Percentiles rank a stretch among this genome's conserved stretches.
These are phyloP conservation scores for Zoysia japonica DNA, from an alignment of 176 grass and related monocot genomes.

Conservation along the genomic window DNA sequence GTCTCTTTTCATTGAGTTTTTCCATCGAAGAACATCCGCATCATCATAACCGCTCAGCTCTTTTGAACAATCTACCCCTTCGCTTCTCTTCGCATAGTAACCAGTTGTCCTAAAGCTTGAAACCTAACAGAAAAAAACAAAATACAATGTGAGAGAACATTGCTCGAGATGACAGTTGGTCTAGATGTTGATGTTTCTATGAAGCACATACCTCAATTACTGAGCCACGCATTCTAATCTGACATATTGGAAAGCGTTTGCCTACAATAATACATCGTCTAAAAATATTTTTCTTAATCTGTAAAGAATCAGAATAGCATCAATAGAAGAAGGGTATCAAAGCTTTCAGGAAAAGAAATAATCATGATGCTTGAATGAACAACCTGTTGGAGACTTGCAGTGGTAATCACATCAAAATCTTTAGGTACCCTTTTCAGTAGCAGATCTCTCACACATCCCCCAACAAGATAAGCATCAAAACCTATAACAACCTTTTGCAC, in stretches of 20 bases:
- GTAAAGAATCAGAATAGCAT: slow-evolving; percentile 34
- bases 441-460: slow-evolving; percentile 91
- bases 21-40: slow-evolving; percentile 73
- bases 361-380: slow-evolving; percentile 22
- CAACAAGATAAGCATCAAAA: slow-evolving; percentile 88
- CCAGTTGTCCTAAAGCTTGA: slow-evolving; percentile 65
- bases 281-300: slow-evolving; percentile 58
- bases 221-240: slow-evolving; percentile 49
- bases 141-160: slow-evolving; percentile 5
- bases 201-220: slow-evolving; percentile 69
- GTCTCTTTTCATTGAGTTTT: slow-evolving; percentile 78
- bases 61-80: slow-evolving; percentile 33
- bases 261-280: slow-evolving; percentile 59
- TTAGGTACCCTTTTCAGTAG: slow-evolving; percentile 75
- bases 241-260: slow-evolving; percentile 72
- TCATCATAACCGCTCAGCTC: slow-evolving; percentile 39
- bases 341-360: slow-evolving; percentile 24
- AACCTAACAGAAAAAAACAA: slow-evolving; percentile 49
- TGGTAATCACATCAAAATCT: slow-evolving; percentile 92
- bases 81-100: slow-evolving; percentile 31
- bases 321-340: slow-evolving; percentile 24
- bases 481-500: slow-evolving; percentile 35
- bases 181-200: slow-evolving; percentile 8
- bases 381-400: slow-evolving; percentile 80
- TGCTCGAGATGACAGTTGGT: slow-evolving; percentile 18